Percentiles rank a stretch among this genome's conserved stretches.
These are phyloP conservation scores for Kingdonia uniflora DNA, from an alignment of 164 flowering plant genomes.

Conservation along the genomic window DNA sequence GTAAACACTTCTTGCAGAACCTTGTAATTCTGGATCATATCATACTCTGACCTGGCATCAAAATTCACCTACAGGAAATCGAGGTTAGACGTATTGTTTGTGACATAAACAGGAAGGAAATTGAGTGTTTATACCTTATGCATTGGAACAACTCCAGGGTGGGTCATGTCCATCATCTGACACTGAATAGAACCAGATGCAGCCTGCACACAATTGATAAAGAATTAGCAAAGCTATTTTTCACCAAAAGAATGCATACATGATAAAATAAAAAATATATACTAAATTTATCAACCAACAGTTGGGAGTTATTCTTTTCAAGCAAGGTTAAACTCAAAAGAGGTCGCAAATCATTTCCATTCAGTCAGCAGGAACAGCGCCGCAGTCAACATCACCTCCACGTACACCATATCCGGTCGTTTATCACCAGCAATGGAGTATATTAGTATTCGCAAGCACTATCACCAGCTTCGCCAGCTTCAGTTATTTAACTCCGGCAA, in stretches of 20 bases:
- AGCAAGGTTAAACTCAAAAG: too few species aligned
- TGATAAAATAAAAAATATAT: not conserved
- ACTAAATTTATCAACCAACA: too few species aligned
- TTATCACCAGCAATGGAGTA: too few species aligned
- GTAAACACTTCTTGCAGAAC: slow-evolving; percentile 81
- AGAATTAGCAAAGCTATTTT: not conserved
- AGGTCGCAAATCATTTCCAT: too few species aligned
- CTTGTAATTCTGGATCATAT: slow-evolving; percentile 93
- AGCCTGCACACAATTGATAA: slow-evolving; percentile 33
- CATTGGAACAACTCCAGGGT: slow-evolving; percentile 91
- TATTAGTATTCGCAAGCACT: too few species aligned
- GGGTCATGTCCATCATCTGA: slow-evolving; percentile 85
- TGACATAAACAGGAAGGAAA: not conserved
- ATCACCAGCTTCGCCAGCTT: too few species aligned
- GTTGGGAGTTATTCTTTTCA: not conserved
- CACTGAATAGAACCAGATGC: slow-evolving; percentile 94
- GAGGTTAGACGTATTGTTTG: not conserved
- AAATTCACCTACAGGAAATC: slow-evolving; percentile 59
- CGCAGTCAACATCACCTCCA: too few species aligned
- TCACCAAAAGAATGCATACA: too few species aligned
- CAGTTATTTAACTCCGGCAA: too few species aligned
- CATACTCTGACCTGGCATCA: slow-evolving; percentile 85
- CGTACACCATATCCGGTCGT: too few species aligned
- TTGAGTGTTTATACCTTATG: slow-evolving; percentile 52
- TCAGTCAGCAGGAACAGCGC: too few species aligned